Conservation (phyloP, 169 alveolate species). For the Amoebophrya sp. region DNA sequence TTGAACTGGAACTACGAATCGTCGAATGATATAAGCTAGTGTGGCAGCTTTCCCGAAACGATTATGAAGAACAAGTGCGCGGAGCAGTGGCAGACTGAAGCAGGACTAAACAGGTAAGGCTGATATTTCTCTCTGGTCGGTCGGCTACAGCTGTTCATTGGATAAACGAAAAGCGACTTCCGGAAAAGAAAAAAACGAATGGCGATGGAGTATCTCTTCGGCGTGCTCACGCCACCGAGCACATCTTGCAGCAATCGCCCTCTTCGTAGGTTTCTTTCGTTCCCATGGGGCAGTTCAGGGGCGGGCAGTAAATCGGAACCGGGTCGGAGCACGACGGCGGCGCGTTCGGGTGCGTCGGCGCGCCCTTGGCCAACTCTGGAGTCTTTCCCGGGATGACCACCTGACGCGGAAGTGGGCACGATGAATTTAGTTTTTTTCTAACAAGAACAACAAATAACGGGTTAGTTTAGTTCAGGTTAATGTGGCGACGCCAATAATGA, state of each 20-base stretch:
- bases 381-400: not conserved
- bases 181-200: too few species aligned
- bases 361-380: not conserved
- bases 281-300: not conserved
- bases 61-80: not conserved
- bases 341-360: not conserved
- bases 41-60: too few species aligned
- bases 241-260: constrained; percentile 1
- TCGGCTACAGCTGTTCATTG: not conserved
- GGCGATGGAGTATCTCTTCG: too few species aligned
- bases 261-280: not conserved
- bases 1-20: too few species aligned
- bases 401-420: too few species aligned
- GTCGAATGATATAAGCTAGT: too few species aligned
- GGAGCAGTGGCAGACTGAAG: not conserved
- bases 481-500: too few species aligned
- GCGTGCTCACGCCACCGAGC: not conserved
- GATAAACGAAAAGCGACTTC: not conserved
- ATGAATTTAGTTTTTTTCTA: not conserved
- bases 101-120: not conserved
- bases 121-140: not conserved
- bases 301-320: not conserved
- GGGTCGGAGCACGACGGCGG: not conserved
- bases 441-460: too few species aligned
- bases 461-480: too few species aligned